Evolutionary conservation across 495 filamentous ascomycete species (phyloP), one percentile per base, ranked within the genome.

Genomic region (Tricharina praecox): DNA sequence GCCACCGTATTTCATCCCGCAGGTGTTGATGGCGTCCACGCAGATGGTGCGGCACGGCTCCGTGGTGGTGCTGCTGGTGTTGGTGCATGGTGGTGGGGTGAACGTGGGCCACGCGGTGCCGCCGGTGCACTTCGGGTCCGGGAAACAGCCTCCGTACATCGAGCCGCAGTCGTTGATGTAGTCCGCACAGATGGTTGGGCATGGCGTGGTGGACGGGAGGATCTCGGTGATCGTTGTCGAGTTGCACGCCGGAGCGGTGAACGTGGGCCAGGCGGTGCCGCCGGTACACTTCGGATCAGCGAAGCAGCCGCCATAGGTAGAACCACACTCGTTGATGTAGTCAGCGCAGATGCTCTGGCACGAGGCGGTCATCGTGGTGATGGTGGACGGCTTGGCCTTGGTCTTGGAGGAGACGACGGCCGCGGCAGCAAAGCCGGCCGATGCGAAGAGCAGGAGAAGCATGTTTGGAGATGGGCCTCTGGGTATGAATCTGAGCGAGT

Each of bases 1-100:
- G n/a, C 53, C 54, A 25, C 54, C 54, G 35, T 56, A 56, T 16
- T 41, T 39, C 26, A 36, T 41, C 4, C 53, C 48, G 25, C 54
- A 56, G 9, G 45, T 39, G 19, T 56, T 56, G 32, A 52, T 52
- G 30, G 39, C 33, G 33, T 56, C 53, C 5, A 26, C 42, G 23
- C 53, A 32, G 13, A 32, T 5, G 7, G 28, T 32, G 28, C 7
- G 28, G 13, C 28, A 32, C 5, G 13, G 7, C 7, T 5, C 13
- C 7, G 42, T 44, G 2, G 41, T 21, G 3, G 41, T 28, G 13
- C n/a, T 24, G 11, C 44, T 44, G 2, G 41, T 21, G 3, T 24
- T 28, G 13, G 25, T 24, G 11, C 44, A 47, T 4, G 43, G 35
- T 4, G 44, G 49, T 5, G 23, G 1, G 30, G 48, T 39, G 23